These are phyloP conservation scores for Carex scoparia DNA, from an alignment of 176 grass and related monocot species.

Conservation along the genomic window DNA sequence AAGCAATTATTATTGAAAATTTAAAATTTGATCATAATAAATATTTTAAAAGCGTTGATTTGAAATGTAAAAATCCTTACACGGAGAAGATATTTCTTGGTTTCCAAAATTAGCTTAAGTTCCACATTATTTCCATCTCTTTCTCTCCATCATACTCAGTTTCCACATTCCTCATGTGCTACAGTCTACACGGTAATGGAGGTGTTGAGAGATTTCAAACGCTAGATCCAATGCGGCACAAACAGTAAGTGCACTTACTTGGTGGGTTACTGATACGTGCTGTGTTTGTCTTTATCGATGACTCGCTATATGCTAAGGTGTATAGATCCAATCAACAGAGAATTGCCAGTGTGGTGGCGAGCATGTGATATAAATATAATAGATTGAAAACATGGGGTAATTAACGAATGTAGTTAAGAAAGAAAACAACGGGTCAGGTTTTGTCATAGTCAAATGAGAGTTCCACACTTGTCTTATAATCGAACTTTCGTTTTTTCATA, in stretches of 20 bases:
- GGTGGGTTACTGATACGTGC: background rate
- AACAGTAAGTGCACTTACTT: no score
- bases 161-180: background rate
- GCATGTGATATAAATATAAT: background rate
- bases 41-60: background rate
- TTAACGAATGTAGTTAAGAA: background rate
- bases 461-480: no score
- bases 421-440: background rate
- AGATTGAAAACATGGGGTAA: background rate
- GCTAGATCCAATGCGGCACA: background rate
- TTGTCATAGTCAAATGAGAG: background rate
- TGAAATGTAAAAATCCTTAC: background rate
- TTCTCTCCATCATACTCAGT: background rate
- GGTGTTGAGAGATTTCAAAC: background rate
- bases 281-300: background rate
- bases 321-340: no score
- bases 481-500: no score
- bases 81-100: background rate
- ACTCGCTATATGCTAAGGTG: background rate
- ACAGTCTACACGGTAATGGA: no score
- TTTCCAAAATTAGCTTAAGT: background rate
- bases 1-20: background rate
- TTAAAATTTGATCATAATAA: background rate
- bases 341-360: background rate
- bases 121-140: background rate